Evolutionary conservation across 148 eudicot genomes (phyloP).

Genomic region (Camellia japonica): DNA sequence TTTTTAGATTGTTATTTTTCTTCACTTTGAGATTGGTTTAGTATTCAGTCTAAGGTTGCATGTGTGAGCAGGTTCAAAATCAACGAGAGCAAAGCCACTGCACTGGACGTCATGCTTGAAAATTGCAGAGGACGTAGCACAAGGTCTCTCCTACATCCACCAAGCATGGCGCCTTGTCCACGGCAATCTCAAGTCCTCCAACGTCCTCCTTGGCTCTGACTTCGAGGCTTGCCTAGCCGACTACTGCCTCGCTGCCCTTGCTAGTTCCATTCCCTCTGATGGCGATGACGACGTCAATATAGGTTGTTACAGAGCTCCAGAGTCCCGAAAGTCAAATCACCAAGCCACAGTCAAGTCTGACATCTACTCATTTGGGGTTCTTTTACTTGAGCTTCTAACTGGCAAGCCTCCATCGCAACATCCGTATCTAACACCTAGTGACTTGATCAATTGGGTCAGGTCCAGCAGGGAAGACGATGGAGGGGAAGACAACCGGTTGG

Average conservation of each 20-base stretch:
- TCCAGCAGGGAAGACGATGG: constrained; percentile 5
- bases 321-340: neutral
- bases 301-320: neutral
- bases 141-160: constrained; percentile 14
- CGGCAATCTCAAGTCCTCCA: constrained; percentile 17
- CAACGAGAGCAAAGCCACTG: constrained; percentile 13
- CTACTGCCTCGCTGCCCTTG: constrained; percentile 11
- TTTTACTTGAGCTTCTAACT: constrained; percentile 1
- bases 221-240: constrained; percentile 11
- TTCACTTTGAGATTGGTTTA: neutral
- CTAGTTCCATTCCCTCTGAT: neutral
- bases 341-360: constrained; percentile 9
- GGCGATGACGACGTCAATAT: neutral
- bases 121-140: constrained; percentile 13
- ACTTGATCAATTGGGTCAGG: constrained; percentile 12
- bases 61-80: constrained; percentile 3
- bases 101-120: constrained; percentile 12
- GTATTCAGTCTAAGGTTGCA: neutral
- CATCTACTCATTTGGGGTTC: constrained; percentile 13
- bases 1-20: neutral
- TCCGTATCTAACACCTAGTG: neutral
- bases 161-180: constrained; percentile 14
- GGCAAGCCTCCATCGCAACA: constrained; percentile 9
- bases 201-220: constrained; percentile 18
- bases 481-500: neutral